Conservation (phyloP, 1,284 basidiomycete species). For the Apiotrichum laibachii region DNA sequence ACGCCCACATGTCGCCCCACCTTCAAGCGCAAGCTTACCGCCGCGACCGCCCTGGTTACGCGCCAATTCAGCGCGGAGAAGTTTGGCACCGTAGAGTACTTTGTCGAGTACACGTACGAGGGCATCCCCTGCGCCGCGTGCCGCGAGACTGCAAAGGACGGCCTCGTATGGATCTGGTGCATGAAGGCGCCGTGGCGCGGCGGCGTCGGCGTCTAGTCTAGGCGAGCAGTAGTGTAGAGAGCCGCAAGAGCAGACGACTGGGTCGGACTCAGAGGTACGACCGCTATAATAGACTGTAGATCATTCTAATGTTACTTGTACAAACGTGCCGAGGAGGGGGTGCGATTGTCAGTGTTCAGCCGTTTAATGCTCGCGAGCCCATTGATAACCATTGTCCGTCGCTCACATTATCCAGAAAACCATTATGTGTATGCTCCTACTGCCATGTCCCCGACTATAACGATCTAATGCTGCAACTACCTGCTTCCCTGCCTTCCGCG, state of each 20-base stretch:
- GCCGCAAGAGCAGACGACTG: too few species aligned
- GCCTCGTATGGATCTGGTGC: constrained; percentile 5
- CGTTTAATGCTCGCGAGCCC: too few species aligned
- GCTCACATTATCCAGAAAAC: too few species aligned
- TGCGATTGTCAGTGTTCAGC: too few species aligned
- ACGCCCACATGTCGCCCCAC: background rate
- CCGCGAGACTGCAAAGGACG: constrained; percentile 1
- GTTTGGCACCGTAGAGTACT: constrained; percentile 8
- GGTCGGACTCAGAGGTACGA: too few species aligned
- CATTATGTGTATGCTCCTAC: too few species aligned
- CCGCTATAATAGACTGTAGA: too few species aligned
- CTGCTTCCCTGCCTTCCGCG: background rate
- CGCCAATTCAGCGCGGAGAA: constrained; percentile 1
- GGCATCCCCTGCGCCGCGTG: background rate
- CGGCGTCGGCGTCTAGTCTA: background rate
- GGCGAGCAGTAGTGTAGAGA: background rate
- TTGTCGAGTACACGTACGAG: constrained; percentile 7
- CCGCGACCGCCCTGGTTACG: background rate
- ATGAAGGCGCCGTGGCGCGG: constrained; percentile 5
- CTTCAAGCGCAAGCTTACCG: constrained; percentile 2
- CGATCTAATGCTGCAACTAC: background rate
- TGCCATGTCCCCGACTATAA: too few species aligned
- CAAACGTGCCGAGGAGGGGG: too few species aligned
- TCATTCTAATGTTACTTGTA: too few species aligned
- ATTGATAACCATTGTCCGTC: too few species aligned